phyloP scores from a whole-genome alignment of 441 rosid species.

The Hypseocharis bilobata region DNA sequence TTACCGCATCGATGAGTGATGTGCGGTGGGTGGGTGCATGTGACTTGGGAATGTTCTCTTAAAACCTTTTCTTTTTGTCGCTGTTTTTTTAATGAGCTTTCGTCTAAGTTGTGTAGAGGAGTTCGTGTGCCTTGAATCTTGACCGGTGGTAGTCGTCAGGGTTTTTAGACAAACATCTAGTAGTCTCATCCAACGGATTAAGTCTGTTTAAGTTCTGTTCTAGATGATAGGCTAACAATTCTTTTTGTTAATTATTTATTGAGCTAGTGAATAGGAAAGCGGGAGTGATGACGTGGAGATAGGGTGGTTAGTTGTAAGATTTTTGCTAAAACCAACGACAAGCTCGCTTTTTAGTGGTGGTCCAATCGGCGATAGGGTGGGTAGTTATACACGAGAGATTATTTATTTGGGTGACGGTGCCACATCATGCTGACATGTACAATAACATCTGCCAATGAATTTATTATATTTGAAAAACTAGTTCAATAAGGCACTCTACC shows the following conservation, averaged over 20 bases:
- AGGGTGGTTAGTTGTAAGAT: background rate
- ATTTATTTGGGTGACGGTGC: no score
- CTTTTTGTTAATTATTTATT: background rate
- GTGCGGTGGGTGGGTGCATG: constrained; percentile 35
- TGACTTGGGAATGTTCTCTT: constrained; percentile 32
- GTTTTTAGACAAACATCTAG: background rate
- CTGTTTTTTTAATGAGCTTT: background rate
- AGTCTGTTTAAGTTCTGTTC: background rate
- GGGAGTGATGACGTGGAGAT: background rate
- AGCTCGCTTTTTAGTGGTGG: background rate
- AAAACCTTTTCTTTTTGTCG: background rate
- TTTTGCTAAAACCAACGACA: no score
- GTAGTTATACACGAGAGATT: no score
- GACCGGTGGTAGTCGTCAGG: background rate
- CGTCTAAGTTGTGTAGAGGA: background rate
- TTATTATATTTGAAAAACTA: no score
- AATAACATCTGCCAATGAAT: no score
- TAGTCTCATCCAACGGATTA: background rate
- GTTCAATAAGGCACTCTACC: no score
- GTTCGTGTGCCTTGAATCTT: background rate
- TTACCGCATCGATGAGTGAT: constrained; percentile 21
- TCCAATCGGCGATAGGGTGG: no score
- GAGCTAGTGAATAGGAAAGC: background rate
- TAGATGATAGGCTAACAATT: background rate
- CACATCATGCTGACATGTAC: no score